Evolutionary conservation across 2,329 filamentous ascomycete species (phyloP), one percentile per base, ranked within the genome.

Genomic region (Parascedosporium putredinis): DNA sequence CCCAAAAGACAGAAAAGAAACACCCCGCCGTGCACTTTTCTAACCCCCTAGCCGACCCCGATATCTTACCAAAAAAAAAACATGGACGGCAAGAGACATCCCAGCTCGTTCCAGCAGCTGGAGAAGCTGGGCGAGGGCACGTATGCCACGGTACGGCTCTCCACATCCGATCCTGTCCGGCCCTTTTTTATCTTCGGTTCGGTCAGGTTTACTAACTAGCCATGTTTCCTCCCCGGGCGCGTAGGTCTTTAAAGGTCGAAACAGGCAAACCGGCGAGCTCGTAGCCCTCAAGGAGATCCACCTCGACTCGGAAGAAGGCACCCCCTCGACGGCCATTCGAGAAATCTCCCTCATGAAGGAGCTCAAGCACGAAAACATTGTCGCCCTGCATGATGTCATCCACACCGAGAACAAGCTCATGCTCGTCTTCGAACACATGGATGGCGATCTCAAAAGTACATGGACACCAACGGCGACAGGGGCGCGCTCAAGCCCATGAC

Each of bases 321-420:
- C 93, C 0, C 93, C 93, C 3, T 94, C 87, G 47, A 98, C 93
- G 0, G 93, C 93, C 44, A 98, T 98, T 65, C 88, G 93, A 61
- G 93, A 98, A 68, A 98, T 98, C 60, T 96, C 90, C 1, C 77
- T 98, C 51, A 97, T 98, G 93, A 98, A 98, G 70, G 93, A 98
- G 70, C 78, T 98, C 57, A 97, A 97, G 69, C 93, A 98, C 68
- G 90, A 96, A 66, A 97, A 96, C 64, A 97, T 98, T 57, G 90
- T 98, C 59, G 88, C 85, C 52, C 82, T 98, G 4, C 88, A 97
- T 76, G 93, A 98, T 75, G 93, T 98, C 51, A 97, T 98, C 61
- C 93, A 98, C 68, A 98, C 93, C 52, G 93, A 98, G 73, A 98
- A 97, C 71, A 98, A 98, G 67, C 81, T 98, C 51, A 98, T 98